phyloP scores from a whole-genome alignment of 257 asterid genomes.

The Lycium ferocissimum region DNA sequence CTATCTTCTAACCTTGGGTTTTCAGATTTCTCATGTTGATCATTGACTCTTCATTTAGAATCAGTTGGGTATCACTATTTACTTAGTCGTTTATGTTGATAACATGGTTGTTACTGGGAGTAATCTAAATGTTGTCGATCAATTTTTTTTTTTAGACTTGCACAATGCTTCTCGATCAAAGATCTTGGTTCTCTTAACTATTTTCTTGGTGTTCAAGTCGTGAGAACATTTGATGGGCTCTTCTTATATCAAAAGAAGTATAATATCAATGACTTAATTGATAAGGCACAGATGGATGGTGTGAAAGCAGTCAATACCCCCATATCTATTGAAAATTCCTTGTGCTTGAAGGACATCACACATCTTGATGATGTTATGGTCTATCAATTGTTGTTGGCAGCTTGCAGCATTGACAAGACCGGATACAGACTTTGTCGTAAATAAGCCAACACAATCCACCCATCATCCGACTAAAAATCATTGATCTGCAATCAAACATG shows the following conservation, averaged over 20 bases:
- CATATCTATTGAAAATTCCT: not conserved
- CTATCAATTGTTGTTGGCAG: too few relatives aligned
- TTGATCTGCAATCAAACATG: too few relatives aligned
- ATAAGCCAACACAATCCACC: too few relatives aligned
- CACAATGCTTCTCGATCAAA: not conserved
- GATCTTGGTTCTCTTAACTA: not conserved
- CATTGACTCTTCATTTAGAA: not conserved
- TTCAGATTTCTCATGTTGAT: not conserved
- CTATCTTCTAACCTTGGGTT: not conserved
- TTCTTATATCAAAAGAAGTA: not conserved
- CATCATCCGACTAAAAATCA: too few relatives aligned
- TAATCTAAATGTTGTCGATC: not conserved
- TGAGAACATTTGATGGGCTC: not conserved
- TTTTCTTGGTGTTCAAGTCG: not conserved
- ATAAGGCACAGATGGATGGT: not conserved
- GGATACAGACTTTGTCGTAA: too few relatives aligned
- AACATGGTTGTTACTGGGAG: not conserved
- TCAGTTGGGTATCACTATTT: not conserved
- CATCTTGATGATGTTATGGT: too few relatives aligned
- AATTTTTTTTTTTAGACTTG: not conserved
- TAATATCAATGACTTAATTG: not conserved
- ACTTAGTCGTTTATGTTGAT: slow-evolving; percentile 12
- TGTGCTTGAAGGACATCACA: not conserved
- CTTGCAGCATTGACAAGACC: too few relatives aligned
- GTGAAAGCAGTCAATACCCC: not conserved